Base-by-base conservation (phyloP, 176 grass and related monocot genomes). In the Typha latifolia region DNA sequence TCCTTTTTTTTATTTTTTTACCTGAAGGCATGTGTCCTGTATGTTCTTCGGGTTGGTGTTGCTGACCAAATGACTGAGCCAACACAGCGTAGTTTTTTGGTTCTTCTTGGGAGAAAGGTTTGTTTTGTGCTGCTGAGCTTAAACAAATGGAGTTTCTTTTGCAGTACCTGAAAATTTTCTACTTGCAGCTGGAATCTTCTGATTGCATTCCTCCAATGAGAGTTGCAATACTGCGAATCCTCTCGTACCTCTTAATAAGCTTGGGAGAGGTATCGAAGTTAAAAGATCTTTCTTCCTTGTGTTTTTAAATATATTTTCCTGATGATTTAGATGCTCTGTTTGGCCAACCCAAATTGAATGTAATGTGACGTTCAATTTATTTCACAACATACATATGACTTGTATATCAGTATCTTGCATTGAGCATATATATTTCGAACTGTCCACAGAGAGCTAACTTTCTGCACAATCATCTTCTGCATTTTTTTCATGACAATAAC, bases 101-200 rank as follows among this genome's bases (percentile, higher is more conserved):
- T 92, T 81, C 83, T 93, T 82, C 81, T 93, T 49, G 89, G 89
- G 73, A 87, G 70, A 87, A 89, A 97, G 92, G 92, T 96, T 84
- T 63, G 78, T 0, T 34, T 59, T 12, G 49, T 78, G 49, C 12
- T 79, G 73, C 62, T 80, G 51, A 48, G 52, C 49, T 61, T 21
- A 27, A 72, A 65, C 13, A 62, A 32, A 61, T 67, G 74, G 21
- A 47, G 55, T 37, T 51, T 57, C 32, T 63, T 34, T 22, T 69
- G 13, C 34, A 57, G 5, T 61, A 31, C 48, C 4, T 31, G 24
- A n/a, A 62, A 4, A 63, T 72, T 78, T 34, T 71, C 62, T 70
- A 47, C 43, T 70, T 81, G 72, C 86, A 96, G 94, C 73, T 97
- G 76, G 89, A 93, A 76, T 90, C 94, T 77, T 84, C 76, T 68